These are phyloP conservation scores for Jatropha multifida DNA, from an alignment of 441 rosid species.

Conservation along the genomic window DNA sequence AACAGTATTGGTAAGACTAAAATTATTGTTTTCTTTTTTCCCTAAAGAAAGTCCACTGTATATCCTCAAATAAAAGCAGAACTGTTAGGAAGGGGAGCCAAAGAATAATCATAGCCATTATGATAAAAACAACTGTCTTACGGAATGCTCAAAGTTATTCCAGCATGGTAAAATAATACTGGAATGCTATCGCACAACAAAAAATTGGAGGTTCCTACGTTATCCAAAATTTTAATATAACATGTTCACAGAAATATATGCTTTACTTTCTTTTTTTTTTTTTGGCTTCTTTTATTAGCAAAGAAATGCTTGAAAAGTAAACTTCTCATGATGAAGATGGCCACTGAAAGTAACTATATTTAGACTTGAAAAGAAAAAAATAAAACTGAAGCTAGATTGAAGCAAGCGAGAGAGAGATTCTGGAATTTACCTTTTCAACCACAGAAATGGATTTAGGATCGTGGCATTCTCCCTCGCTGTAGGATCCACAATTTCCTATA, in stretches of 20 bases:
- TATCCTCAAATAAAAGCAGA: background rate
- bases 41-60: background rate
- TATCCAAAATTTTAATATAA: background rate
- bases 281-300: background rate
- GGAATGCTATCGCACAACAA: background rate
- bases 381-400: background rate
- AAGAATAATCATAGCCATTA: background rate
- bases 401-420: background rate
- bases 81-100: background rate
- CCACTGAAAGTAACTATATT: background rate
- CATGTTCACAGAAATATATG: background rate
- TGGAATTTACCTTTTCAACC: conserved; percentile 43
- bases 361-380: background rate
- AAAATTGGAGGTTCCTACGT: background rate
- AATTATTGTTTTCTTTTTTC: background rate
- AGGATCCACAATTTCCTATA: conserved; percentile 55
- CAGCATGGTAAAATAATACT: background rate
- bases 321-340: background rate
- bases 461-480: conserved; percentile 48
- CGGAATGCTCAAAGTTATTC: background rate
- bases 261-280: too few species aligned
- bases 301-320: background rate
- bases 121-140: background rate
- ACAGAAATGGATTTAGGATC: conserved; percentile 41
- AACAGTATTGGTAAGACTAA: too few species aligned